phyloP scores from a whole-genome alignment of 2,329 filamentous ascomycete genomes.

The Myriosclerotinia scirpicola region DNA sequence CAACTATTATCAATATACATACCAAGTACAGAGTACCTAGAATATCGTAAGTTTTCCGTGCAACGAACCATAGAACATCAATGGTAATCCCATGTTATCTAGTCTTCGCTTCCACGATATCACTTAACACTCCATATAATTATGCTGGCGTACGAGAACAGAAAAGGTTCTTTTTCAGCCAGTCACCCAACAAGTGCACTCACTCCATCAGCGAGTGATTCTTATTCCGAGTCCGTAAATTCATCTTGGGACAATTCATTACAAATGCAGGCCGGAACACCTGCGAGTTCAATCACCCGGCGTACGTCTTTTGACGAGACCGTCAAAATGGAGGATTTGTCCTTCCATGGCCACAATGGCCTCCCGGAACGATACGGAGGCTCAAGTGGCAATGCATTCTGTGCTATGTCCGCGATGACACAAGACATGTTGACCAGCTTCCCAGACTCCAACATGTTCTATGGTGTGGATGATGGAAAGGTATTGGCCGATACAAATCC shows the following conservation, averaged over 20 bases:
- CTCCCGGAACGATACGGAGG: conserved; percentile 24
- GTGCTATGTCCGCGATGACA: conserved; percentile 27
- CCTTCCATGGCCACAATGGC: conserved; percentile 17
- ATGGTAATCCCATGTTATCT: not conserved
- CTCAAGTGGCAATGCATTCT: conserved; percentile 14
- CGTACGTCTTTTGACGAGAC: conserved; percentile 19
- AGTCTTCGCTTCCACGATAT: conserved; percentile 3
- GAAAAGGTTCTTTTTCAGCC: conserved; percentile 9
- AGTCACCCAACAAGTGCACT: conserved; percentile 13
- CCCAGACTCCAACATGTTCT: conserved; percentile 25
- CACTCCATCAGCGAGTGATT: conserved; percentile 16
- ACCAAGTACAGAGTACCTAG: not conserved
- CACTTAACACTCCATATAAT: no score
- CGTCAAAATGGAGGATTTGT: conserved; percentile 26
- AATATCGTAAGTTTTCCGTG: conserved; percentile 11
- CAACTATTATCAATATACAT: not conserved
- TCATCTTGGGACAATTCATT: conserved; percentile 24
- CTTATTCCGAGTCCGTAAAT: conserved; percentile 17
- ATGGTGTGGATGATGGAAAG: conserved; percentile 16
- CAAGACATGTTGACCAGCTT: conserved; percentile 27
- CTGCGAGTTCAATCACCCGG: conserved; percentile 9
- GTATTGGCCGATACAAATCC: conserved; percentile 24
- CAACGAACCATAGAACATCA: not conserved
- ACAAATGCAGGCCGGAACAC: conserved; percentile 3
- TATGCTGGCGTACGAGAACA: conserved; percentile 17